Evolutionary conservation across 78 protist genomes (phyloP).

Genomic region (Anaeramoeba flamelloides): DNA sequence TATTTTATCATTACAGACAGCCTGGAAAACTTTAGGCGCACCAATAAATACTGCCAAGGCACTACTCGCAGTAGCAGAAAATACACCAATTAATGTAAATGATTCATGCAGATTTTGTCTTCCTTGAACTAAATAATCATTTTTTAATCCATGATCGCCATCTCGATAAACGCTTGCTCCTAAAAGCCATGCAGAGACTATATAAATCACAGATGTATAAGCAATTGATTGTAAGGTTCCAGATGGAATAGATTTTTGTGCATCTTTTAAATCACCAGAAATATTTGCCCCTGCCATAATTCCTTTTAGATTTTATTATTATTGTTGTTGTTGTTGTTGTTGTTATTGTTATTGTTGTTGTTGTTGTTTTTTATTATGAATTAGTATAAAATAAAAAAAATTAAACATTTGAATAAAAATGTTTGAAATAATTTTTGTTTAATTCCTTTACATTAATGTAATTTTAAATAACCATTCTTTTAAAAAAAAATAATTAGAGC

Average conservation of each 20-base stretch:
- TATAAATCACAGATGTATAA: neutral
- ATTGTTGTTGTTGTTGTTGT: too few species aligned
- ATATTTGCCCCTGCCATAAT: neutral
- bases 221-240: neutral
- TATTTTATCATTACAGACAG: neutral
- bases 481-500: too few species aligned
- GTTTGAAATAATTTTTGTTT: too few species aligned
- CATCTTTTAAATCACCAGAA: neutral
- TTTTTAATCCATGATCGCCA: neutral
- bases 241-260: neutral
- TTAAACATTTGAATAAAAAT: too few species aligned
- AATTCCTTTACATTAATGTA: too few species aligned
- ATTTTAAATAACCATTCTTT: too few species aligned
- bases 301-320: too few species aligned
- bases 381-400: too few species aligned
- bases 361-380: too few species aligned
- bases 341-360: too few species aligned
- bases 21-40: neutral
- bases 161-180: neutral
- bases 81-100: neutral
- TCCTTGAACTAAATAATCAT: neutral
- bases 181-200: neutral
- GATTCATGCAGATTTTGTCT: neutral
- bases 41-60: neutral
- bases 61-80: neutral